Conservation (phyloP, 768 basidiomycete species). For the Dioszegia aurantiaca region DNA sequence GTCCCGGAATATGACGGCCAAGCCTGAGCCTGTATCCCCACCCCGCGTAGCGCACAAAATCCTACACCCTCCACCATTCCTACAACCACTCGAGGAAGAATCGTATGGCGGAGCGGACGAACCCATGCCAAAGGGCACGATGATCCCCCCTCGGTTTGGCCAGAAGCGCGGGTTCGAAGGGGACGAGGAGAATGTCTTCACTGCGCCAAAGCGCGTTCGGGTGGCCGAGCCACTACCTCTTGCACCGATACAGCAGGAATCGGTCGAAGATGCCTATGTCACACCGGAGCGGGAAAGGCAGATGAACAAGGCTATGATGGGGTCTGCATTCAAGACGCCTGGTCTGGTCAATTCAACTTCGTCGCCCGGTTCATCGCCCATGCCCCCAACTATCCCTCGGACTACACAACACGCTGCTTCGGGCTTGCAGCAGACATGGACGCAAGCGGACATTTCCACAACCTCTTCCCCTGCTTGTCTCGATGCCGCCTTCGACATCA, state of each 20-base stretch:
- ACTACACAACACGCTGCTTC: constrained; percentile 30
- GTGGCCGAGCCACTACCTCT: constrained; percentile 31
- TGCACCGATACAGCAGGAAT: constrained; percentile 30
- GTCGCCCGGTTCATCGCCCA: constrained; percentile 45
- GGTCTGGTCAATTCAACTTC: constrained; percentile 42
- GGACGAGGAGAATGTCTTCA: constrained; percentile 40
- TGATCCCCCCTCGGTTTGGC: constrained; percentile 36
- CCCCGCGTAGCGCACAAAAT: constrained; percentile 4
- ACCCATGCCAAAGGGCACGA: constrained; percentile 15
- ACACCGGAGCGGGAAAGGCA: constrained; percentile 32
- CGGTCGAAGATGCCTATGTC: constrained; percentile 31
- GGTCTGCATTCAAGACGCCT: constrained; percentile 41
- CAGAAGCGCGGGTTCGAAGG: constrained; percentile 22
- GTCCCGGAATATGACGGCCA: no score
- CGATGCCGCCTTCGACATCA: constrained; percentile 39
- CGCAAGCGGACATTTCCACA: constrained; percentile 31
- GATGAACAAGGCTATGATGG: constrained; percentile 19
- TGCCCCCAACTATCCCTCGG: constrained; percentile 41
- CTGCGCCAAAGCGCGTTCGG: constrained; percentile 31
- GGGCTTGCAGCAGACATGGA: constrained; percentile 38
- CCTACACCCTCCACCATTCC: constrained; percentile 10
- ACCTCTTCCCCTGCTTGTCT: constrained; percentile 16
- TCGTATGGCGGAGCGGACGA: neutral
- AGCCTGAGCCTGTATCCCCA: neutral
- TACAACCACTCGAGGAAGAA: neutral